These are phyloP conservation scores for Aspergillus egyptiacus DNA, from an alignment of 495 filamentous ascomycete species.

Conservation along the genomic window DNA sequence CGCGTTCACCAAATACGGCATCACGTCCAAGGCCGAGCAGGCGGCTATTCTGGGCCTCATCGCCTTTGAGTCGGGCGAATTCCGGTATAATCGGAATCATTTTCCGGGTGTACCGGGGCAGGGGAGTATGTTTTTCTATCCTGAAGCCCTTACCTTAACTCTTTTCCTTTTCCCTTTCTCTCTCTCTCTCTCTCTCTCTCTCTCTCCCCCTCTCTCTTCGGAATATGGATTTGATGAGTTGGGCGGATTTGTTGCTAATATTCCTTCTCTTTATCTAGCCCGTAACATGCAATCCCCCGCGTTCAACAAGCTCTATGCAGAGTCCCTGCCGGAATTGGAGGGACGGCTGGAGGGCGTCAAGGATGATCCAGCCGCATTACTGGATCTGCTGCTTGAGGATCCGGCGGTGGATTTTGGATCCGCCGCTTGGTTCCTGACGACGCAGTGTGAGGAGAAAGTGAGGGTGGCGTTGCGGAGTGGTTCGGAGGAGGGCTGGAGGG, in stretches of 20 bases:
- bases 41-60: conserved; percentile 60
- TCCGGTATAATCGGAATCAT: conserved; percentile 63
- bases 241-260: conserved; percentile 1
- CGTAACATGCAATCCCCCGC: conserved; percentile 67
- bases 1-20: conserved; percentile 51
- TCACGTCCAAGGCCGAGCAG: conserved; percentile 50
- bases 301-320: conserved; percentile 59
- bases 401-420: conserved; percentile 61
- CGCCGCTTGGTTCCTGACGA: conserved; percentile 69
- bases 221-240: too few species aligned
- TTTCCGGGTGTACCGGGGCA: conserved; percentile 59
- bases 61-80: conserved; percentile 61
- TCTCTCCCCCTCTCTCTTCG: background rate
- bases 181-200: background rate
- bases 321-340: conserved; percentile 45
- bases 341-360: conserved; percentile 31
- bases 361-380: conserved; percentile 40
- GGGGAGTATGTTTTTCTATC: conserved; percentile 55
- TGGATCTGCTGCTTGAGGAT: conserved; percentile 53
- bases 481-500: conserved; percentile 49
- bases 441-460: conserved; percentile 50
- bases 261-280: conserved; percentile 32
- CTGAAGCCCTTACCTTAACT: too few species aligned
- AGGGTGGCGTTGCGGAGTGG: conserved; percentile 42
- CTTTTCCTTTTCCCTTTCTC: conserved; percentile 1